Conservation (phyloP, 495 filamentous ascomycete species). For the Hypoxylon crocopeplum region DNA sequence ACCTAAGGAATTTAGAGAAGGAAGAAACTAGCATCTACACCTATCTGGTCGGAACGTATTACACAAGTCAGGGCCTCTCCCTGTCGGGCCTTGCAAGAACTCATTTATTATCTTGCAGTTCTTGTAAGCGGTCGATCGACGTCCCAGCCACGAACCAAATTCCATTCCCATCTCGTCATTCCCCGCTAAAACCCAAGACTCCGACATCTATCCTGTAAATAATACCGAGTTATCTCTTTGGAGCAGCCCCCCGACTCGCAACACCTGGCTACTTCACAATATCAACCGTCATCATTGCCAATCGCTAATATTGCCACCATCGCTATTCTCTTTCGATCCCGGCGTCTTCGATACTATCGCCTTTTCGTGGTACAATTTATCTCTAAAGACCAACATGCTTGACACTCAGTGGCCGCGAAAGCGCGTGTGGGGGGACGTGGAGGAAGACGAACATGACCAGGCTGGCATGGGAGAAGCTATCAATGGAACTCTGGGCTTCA, state of each 20-base stretch:
- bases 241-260: background rate
- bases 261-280: background rate
- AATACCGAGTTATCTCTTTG: background rate
- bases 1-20: background rate
- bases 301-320: background rate
- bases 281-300: background rate
- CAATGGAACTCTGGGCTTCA: conserved; percentile 48
- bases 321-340: background rate
- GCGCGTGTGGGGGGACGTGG: conserved; percentile 34
- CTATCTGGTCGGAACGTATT: no score
- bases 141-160: conserved; percentile 23
- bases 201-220: background rate
- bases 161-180: conserved; percentile 27
- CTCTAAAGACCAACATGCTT: conserved; percentile 22
- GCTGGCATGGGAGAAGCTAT: conserved; percentile 11
- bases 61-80: no score
- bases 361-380: background rate
- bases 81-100: no score
- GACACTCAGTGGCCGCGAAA: conserved; percentile 38
- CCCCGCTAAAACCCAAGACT: conserved; percentile 11
- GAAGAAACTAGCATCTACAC: background rate
- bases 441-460: conserved; percentile 17
- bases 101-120: no score
- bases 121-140: conserved; percentile 25
- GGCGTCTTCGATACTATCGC: background rate